Conservation (phyloP, 768 basidiomycete genomes). For the Rossbeevera mucosa region DNA sequence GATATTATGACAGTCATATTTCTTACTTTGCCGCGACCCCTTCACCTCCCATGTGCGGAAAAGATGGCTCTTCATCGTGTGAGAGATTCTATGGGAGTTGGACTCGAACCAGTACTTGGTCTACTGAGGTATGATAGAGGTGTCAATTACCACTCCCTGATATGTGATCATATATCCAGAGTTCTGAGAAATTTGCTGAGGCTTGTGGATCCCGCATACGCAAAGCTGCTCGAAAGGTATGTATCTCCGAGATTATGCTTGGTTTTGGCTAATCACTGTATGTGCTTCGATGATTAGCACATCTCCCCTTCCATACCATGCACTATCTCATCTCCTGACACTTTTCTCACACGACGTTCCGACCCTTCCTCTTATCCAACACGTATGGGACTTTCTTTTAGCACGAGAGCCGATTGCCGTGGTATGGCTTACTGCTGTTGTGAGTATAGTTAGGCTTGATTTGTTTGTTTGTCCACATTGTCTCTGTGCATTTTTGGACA, state of each 20-base stretch:
- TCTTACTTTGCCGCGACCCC: conserved; percentile 61
- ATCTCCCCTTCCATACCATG: conserved; percentile 82
- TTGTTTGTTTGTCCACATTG: background rate
- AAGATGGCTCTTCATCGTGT: conserved; percentile 39
- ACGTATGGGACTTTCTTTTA: conserved; percentile 87
- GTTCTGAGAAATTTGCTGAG: conserved; percentile 70
- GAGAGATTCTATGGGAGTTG: conserved; percentile 84
- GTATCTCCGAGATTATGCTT: conserved; percentile 14
- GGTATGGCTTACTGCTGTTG: conserved; percentile 81
- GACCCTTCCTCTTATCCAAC: conserved; percentile 83
- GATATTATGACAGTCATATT: conserved; percentile 85
- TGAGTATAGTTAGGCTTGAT: conserved; percentile 37
- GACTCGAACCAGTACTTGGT: conserved; percentile 81
- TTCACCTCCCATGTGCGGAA: conserved; percentile 51
- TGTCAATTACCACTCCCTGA: background rate
- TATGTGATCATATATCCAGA: conserved; percentile 33
- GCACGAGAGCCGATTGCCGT: conserved; percentile 74
- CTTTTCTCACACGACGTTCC: conserved; percentile 92
- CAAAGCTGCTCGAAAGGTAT: conserved; percentile 64
- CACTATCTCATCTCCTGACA: conserved; percentile 85
- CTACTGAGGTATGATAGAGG: conserved; percentile 51
- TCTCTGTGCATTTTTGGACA: background rate
- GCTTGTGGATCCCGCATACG: conserved; percentile 65
- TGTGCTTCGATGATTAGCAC: conserved; percentile 37
- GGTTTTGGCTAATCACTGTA: background rate